phyloP scores from a whole-genome alignment of 2,329 filamentous ascomycete genomes.

The Hypoxylon sp. region DNA sequence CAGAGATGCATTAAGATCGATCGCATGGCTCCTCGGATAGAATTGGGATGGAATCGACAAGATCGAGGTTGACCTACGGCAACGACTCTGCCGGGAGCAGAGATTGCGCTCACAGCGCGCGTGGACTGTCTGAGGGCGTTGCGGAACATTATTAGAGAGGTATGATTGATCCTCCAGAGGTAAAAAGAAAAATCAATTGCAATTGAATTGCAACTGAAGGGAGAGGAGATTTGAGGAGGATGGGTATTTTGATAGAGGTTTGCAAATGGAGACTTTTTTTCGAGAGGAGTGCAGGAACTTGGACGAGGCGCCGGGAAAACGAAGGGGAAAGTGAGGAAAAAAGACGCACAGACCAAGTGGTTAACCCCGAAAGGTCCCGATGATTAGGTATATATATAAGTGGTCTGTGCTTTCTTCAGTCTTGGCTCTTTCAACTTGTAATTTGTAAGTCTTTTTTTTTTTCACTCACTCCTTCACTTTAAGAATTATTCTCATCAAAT shows the following conservation, averaged over 20 bases:
- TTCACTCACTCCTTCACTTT: conserved; percentile 3
- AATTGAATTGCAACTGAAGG: conserved; percentile 69
- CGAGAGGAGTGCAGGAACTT: conserved; percentile 38
- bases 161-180: conserved; percentile 59
- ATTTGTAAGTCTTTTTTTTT: too few relatives aligned
- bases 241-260: conserved; percentile 42
- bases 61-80: conserved; percentile 77
- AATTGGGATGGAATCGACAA: conserved; percentile 52
- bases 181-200: conserved; percentile 68
- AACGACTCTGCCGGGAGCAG: conserved; percentile 89
- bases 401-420: conserved; percentile 22
- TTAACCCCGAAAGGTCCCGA: conserved; percentile 30
- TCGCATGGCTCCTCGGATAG: conserved; percentile 56
- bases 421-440: too few relatives aligned
- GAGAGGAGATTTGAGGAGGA: conserved; percentile 66
- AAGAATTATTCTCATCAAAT: too few relatives aligned
- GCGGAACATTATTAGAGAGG: conserved; percentile 88
- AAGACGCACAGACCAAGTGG: conserved; percentile 23
- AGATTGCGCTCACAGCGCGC: conserved; percentile 92
- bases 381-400: background rate
- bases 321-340: conserved; percentile 24
- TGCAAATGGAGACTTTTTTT: conserved; percentile 45
- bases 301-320: conserved; percentile 20
- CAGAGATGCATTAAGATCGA: conserved; percentile 47
- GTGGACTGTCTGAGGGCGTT: conserved; percentile 97